Base-by-base conservation (phyloP, 192 early-diverging fungal species). In the Coemansia sp. region DNA sequence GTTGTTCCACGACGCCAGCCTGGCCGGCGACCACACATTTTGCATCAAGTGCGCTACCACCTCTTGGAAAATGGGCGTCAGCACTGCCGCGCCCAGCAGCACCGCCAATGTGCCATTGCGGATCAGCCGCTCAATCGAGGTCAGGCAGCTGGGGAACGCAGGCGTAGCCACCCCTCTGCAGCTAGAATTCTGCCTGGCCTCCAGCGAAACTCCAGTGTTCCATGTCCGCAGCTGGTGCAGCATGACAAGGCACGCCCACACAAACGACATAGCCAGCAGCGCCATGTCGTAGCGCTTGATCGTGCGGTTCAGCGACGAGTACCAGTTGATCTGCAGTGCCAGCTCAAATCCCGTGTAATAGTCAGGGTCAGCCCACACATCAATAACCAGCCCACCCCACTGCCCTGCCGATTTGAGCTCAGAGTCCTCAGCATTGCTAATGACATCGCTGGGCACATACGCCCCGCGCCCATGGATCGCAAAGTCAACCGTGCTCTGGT, bases 271-370 rank as follows among this genome's bases (percentile, higher is more conserved):
- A 3, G 86, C 86, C n/a, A 87, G 60, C 18, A 90, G 59, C n/a
- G 86, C 84, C 60, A 89, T 89, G 23, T 89, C 86, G 45, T 90
- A 88, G 34, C 92, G 84, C 67, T 90, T 89, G 7, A 90, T 79
- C 37, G 88, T 69, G 21, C 87, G 83, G 26, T 88, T 89, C 28
- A 91, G 64, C 64, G 87, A 88, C 37, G 88, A 88, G 67, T 91
- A 91, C 76, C 80, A 85, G 71, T 91, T 87, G 13, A 91, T 71
- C 1, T 50, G 53, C 43, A 91, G 65, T 9, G 74, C 62, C 0
- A 93, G 11, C 8, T 77, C 63, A 18, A 76, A 62, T 7, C 66
- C 70, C 2, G 61, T 18, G 51, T 63, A 65, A 34, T 61, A 63
- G 6, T 55, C 67, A 0, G 73, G 38, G 50, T 85, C 83, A 5